These are phyloP conservation scores for Erodium chrysanthum DNA, from an alignment of 441 rosid genomes.

Conservation along the genomic window DNA sequence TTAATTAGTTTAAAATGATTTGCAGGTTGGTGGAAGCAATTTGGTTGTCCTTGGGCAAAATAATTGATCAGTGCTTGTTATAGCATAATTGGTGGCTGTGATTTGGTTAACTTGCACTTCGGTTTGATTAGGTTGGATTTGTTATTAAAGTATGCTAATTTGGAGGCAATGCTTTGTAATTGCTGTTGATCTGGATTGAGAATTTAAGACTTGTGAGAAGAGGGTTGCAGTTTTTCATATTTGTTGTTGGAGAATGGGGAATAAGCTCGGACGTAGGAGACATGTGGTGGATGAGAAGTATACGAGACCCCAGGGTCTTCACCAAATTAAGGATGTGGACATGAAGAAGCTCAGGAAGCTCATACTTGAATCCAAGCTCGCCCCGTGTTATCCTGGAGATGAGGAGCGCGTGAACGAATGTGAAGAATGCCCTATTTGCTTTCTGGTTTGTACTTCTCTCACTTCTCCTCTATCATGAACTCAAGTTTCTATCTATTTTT, in stretches of 20 bases:
- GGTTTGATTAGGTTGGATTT: background rate
- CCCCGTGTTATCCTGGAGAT: constrained; percentile 94
- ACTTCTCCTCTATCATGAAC: background rate
- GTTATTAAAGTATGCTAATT: background rate
- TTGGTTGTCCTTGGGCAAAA: background rate
- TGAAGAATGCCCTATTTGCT: constrained; percentile 97
- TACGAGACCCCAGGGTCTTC: constrained; percentile 85
- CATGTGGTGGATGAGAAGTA: constrained; percentile 87
- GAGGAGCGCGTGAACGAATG: constrained; percentile 64
- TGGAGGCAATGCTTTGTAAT: constrained; percentile 8
- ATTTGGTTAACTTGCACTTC: background rate
- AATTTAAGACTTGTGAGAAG: constrained; percentile 17
- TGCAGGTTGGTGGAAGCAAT: constrained; percentile 5
- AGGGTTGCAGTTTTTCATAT: constrained; percentile 17
- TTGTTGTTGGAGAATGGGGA: constrained; percentile 63
- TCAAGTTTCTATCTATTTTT: background rate
- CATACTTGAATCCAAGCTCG: constrained; percentile 87
- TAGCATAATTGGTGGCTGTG: too few species aligned
- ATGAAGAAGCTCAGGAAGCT: constrained; percentile 88
- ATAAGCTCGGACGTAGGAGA: constrained; percentile 79
- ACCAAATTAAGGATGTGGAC: constrained; percentile 80
- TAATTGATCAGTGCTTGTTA: background rate
- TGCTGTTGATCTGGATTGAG: constrained; percentile 6
- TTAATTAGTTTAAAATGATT: background rate
- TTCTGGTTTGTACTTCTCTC: constrained; percentile 52